Conservation (phyloP, 108 stramenopile species). For the Fistulifera solaris region DNA sequence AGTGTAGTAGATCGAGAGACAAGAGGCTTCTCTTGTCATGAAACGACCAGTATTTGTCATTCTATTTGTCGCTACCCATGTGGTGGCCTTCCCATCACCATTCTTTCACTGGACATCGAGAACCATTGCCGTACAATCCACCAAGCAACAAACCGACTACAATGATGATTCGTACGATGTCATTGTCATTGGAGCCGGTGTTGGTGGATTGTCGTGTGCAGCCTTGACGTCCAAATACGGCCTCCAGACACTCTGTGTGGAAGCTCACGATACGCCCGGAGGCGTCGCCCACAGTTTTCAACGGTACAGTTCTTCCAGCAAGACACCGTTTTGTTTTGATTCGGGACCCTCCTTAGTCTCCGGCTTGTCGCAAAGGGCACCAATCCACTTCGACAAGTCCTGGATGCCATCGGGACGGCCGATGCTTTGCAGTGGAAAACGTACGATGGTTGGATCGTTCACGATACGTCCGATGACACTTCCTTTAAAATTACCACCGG, state of each 20-base stretch:
- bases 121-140: too few species aligned
- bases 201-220: constrained; percentile 79
- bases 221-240: constrained; percentile 67
- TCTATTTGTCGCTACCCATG: too few species aligned
- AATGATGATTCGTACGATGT: constrained; percentile 25
- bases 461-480: constrained; percentile 49
- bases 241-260: constrained; percentile 60
- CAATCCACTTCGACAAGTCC: constrained; percentile 78
- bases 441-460: constrained; percentile 61
- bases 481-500: constrained; percentile 53
- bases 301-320: constrained; percentile 32
- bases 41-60: too few species aligned
- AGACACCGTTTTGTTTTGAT: constrained; percentile 35
- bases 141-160: too few species aligned
- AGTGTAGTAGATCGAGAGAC: too few species aligned
- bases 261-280: constrained; percentile 78
- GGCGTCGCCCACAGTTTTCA: constrained; percentile 79
- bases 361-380: constrained; percentile 43
- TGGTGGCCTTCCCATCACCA: too few species aligned
- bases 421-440: constrained; percentile 37
- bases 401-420: constrained; percentile 72
- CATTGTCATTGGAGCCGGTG: constrained; percentile 69
- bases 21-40: too few species aligned
- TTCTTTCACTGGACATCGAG: too few species aligned
- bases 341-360: constrained; percentile 58